Conservation (phyloP, 495 filamentous ascomycete species). For the Daldinia caldariorum region DNA sequence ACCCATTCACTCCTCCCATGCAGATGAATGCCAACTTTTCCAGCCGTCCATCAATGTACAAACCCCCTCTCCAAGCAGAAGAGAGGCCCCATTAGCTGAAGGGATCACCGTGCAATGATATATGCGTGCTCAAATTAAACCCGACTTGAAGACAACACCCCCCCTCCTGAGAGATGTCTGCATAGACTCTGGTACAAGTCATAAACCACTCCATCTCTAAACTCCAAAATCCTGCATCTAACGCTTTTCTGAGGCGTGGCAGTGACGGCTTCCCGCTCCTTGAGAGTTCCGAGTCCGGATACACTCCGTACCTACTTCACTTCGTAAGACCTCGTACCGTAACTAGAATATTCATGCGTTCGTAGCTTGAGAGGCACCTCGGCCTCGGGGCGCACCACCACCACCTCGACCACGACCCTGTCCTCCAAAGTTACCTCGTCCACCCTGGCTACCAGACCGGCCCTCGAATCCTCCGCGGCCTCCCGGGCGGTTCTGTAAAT, state of each 20-base stretch:
- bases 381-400: constrained; percentile 58
- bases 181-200: constrained; percentile 22
- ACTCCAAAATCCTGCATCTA: constrained; percentile 32
- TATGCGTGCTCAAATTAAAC: constrained; percentile 42
- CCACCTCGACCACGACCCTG: constrained; percentile 69
- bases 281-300: constrained; percentile 12
- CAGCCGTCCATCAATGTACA: constrained; percentile 48
- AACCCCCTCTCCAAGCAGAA: constrained; percentile 33
- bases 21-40: constrained; percentile 48
- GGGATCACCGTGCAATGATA: constrained; percentile 38
- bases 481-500: constrained; percentile 64
- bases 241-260: constrained; percentile 11
- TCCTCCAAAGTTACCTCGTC: constrained; percentile 72
- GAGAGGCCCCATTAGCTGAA: constrained; percentile 38
- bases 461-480: constrained; percentile 73
- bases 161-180: constrained; percentile 14
- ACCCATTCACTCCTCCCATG: constrained; percentile 50
- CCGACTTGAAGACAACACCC: constrained; percentile 23
- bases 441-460: constrained; percentile 68
- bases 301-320: constrained; percentile 4
- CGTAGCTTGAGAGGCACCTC: constrained; percentile 55
- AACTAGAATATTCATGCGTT: constrained; percentile 47
- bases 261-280: constrained; percentile 4
- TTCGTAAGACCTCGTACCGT: constrained; percentile 3
- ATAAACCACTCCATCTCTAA: constrained; percentile 29